Evolutionary conservation across 2,329 filamentous ascomycete genomes (phyloP), one percentile per base, ranked within the genome.

Genomic region (Boeremia lycopersici): DNA sequence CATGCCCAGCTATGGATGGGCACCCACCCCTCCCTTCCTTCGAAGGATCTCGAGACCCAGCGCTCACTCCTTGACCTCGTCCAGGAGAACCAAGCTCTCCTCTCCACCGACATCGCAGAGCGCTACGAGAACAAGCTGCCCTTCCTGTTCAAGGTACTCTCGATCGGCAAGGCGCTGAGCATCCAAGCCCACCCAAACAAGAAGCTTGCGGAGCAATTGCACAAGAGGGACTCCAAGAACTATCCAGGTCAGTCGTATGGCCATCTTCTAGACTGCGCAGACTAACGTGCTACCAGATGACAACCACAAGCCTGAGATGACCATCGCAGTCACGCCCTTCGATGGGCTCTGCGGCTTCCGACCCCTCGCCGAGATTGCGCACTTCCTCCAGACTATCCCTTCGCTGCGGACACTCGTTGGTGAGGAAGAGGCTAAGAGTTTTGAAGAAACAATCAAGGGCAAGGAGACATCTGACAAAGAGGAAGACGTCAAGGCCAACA

Each of bases 291-390:
- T n/a, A 19, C n/a, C 36, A 64, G 62, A 99, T 81, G 93, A 98
- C 80, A 99, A 99, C 79, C 95, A 99, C 82, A 99, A 99, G 79
- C 95, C 95, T 30, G 95, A 99, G 78, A 99, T 99, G 95, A 93
- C 95, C 59, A 96, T 99, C 75, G 95, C 95, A 59, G 89, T 99
- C 68, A 98, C 95, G 1, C 89, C 91, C 0, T 99, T 99, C 64
- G 93, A 98, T 73, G 95, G 95, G 0, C 84, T 99, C 30, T 99
- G 95, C 69, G 95, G 95, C 30, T 99, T 99, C 81, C 86, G 95
- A 9, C 95, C 95, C 0, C 81, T 97, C 19, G 81, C 79, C 5
- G 93, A 99, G 77, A 95, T 98, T 59, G 82, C 86, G 0, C 90
- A 96, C 74, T 98, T 98, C 75, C 81, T 96, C 29, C 78, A 86